Conservation (phyloP, 768 basidiomycete species). For the Mycena rosella region DNA sequence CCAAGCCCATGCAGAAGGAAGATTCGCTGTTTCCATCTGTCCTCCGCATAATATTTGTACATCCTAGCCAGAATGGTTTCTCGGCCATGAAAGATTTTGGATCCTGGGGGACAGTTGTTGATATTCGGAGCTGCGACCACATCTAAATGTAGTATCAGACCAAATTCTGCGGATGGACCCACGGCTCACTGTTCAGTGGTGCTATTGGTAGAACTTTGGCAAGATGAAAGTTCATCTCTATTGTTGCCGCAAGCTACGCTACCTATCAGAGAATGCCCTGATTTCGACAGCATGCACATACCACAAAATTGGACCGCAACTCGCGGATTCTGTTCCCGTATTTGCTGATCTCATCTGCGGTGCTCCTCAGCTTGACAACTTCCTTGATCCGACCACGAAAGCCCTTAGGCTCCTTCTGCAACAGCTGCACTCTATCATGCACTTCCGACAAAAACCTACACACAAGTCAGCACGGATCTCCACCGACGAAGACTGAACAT, state of each 20-base stretch:
- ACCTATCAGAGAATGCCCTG: neutral
- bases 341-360: too few species aligned
- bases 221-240: neutral
- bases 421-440: too few species aligned
- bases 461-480: too few species aligned
- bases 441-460: too few species aligned
- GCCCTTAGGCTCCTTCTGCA: too few species aligned
- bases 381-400: too few species aligned
- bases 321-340: too few species aligned
- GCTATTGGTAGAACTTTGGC: neutral
- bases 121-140: neutral
- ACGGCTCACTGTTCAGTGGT: neutral
- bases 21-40: neutral
- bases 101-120: neutral
- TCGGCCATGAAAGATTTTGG: neutral
- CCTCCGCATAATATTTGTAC: neutral
- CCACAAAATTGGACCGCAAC: neutral
- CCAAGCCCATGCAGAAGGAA: neutral
- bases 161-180: neutral
- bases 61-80: neutral
- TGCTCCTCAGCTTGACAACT: too few species aligned
- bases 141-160: neutral
- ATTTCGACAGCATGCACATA: neutral
- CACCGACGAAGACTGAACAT: too few species aligned
- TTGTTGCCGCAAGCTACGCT: neutral